phyloP scores from a whole-genome alignment of 2,329 filamentous ascomycete species.

The Mycosphaerelloides madeirae region DNA sequence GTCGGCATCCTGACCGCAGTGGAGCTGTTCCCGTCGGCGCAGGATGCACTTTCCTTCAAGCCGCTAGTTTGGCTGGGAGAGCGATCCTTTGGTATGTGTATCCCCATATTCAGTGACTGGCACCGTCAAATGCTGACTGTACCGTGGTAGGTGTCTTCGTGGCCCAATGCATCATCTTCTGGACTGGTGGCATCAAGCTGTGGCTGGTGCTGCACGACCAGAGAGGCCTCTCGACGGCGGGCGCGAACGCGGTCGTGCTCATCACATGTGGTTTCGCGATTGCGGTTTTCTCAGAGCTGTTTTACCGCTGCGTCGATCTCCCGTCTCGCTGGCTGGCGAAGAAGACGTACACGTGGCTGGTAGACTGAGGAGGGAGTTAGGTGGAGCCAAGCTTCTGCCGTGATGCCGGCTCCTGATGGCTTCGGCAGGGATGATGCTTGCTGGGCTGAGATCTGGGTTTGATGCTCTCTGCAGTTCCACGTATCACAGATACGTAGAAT shows the following conservation, averaged over 20 bases:
- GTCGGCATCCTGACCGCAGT: constrained; percentile 22
- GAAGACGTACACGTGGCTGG: constrained; percentile 21
- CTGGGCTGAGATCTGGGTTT: no score
- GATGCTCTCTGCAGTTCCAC: no score
- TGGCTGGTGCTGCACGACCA: constrained; percentile 22
- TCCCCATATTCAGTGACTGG: background rate
- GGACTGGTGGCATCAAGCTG: constrained; percentile 28
- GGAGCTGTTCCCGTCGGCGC: constrained; percentile 16
- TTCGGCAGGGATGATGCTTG: no score
- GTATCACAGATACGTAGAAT: no score
- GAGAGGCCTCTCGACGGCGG: constrained; percentile 8
- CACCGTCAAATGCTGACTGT: constrained; percentile 4
- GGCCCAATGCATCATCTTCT: constrained; percentile 27
- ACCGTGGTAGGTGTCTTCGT: constrained; percentile 23
- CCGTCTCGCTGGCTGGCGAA: constrained; percentile 24
- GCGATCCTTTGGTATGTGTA: constrained; percentile 27
- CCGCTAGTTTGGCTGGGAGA: constrained; percentile 24
- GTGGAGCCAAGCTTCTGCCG: no score
- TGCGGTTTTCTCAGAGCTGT: constrained; percentile 21
- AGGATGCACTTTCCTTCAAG: constrained; percentile 22
- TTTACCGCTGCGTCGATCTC: constrained; percentile 23
- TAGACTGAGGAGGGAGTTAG: constrained; percentile 4
- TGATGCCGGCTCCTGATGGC: no score
- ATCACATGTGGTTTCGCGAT: constrained; percentile 17
- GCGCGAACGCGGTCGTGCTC: constrained; percentile 26